phyloP scores from a whole-genome alignment of 1,284 basidiomycete species.

The Sporisorium scitamineum region DNA sequence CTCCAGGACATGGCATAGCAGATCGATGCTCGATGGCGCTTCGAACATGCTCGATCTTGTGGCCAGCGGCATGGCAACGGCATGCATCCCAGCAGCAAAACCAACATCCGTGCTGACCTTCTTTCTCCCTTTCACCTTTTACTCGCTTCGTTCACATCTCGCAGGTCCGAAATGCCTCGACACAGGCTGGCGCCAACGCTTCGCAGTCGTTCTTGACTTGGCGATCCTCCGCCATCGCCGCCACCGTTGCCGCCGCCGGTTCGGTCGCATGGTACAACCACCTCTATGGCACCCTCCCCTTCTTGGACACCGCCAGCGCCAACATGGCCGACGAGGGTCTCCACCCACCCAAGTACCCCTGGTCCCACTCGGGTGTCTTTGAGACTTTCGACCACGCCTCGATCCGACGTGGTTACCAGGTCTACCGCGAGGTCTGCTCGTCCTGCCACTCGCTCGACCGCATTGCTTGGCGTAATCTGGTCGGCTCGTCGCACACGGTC shows the following conservation, averaged over 20 bases:
- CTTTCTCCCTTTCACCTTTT: neutral
- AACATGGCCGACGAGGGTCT: slow-evolving; percentile 84
- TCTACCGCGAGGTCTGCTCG: slow-evolving; percentile 98
- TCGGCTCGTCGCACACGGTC: slow-evolving; percentile 95
- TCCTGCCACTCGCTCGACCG: slow-evolving; percentile 99
- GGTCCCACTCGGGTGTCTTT: slow-evolving; percentile 87
- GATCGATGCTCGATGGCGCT: neutral
- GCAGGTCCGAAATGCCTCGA: slow-evolving; percentile 62
- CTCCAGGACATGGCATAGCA: neutral
- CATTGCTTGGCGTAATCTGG: slow-evolving; percentile 99
- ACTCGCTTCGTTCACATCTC: neutral
- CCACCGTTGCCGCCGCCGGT: slow-evolving; percentile 83
- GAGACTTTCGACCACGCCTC: slow-evolving; percentile 95
- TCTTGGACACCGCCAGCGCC: slow-evolving; percentile 61
- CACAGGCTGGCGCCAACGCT: slow-evolving; percentile 51
- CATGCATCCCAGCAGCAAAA: neutral
- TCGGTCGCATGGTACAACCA: slow-evolving; percentile 96
- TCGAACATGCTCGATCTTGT: neutral
- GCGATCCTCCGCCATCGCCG: slow-evolving; percentile 81
- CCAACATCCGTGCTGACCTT: slow-evolving; percentile 23
- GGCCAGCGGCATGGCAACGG: slow-evolving; percentile 6
- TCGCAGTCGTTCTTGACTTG: slow-evolving; percentile 75
- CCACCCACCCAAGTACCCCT: slow-evolving; percentile 88
- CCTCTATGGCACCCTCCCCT: slow-evolving; percentile 79
- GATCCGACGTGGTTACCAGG: slow-evolving; percentile 97